Evolutionary conservation across 208 protist genomes (phyloP), one percentile per base, ranked within the genome.

Genomic region (Acanthamoeba polyphaga): DNA sequence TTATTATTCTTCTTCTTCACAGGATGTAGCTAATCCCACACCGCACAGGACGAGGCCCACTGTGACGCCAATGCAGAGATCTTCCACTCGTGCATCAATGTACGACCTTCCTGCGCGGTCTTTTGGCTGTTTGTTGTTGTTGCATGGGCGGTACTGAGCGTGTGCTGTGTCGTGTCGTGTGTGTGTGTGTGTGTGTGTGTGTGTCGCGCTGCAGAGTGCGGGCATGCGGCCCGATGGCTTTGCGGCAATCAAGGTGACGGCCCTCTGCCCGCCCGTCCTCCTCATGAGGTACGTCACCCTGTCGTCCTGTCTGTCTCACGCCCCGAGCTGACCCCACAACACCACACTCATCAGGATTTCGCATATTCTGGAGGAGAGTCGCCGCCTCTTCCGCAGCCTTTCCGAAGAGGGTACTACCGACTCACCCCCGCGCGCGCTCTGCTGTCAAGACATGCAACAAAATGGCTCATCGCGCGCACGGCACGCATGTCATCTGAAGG

Each of bases 31-130:
- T 58, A 58, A 19, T 17, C 1, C 10, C 10, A 58, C 34, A 13
- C 13, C 13, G 19, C 22, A 43, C 9, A 51, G 53, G 80, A 88
- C 80, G 80, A 88, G 80, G 80, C 66, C 22, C 70, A 96, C 27
- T 99, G 98, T 80, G 98, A 99, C 80, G 97, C 98, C 43, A 99
- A 99, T 96, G 98, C 98, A 97, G 98, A 99, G 92, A 97, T 98
- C 43, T 98, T 99, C 96, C 98, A 99, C 95, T 98, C 98, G 96
- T 98, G 97, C 97, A 98, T 99, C 88, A 98, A 98, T 95, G 97
- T 98, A 94, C 97, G 97, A 5, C 34, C 15, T 58, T 46, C 49
- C 49, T 43, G 70, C 34, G 46, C 55, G 12, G 3, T 92, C 27
- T 10, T 85, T 29, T 70, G 10, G 5, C 55, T 13, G 8, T 29